Evolutionary conservation across 2,329 filamentous ascomycete species (phyloP).

Genomic region (Fusarium brachygibbosum): DNA sequence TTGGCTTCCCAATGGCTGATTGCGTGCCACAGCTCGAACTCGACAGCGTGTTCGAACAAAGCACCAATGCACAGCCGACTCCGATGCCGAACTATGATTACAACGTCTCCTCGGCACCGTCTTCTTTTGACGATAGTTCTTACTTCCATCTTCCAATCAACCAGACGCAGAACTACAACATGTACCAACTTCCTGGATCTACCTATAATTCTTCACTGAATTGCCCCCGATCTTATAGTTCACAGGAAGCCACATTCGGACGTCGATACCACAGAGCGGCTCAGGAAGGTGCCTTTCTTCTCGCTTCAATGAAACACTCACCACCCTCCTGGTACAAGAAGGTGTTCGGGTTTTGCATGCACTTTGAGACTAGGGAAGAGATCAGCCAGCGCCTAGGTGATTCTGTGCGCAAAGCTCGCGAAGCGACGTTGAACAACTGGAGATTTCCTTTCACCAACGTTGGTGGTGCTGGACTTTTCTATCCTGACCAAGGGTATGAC

Average conservation of each 20-base stretch:
- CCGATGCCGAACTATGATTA: background rate
- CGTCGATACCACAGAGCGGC: constrained; percentile 7
- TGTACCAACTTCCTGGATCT: constrained; percentile 5
- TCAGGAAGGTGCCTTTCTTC: constrained; percentile 1
- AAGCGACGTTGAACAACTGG: constrained; percentile 15
- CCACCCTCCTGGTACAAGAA: constrained; percentile 11
- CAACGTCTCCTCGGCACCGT: background rate
- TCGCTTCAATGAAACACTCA: constrained; percentile 6
- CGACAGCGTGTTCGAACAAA: background rate
- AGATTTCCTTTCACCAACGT: constrained; percentile 8
- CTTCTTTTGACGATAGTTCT: background rate
- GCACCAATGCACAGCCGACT: background rate
- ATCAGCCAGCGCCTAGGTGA: background rate
- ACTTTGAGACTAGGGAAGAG: constrained; percentile 15
- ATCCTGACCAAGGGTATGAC: background rate
- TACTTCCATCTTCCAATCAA: constrained; percentile 1
- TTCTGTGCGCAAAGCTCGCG: background rate
- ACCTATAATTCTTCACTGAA: background rate
- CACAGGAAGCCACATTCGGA: constrained; percentile 14
- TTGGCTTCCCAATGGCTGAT: background rate
- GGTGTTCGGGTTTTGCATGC: constrained; percentile 16
- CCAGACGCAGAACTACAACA: background rate
- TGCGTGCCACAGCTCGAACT: background rate
- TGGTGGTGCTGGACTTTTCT: constrained; percentile 8
- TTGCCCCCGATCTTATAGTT: background rate